A percentile compares a stretch with the other conserved stretches of the same genome.
phyloP scores from a whole-genome alignment of 768 basidiomycete species.

The Hortiboletus flavorubellus region DNA sequence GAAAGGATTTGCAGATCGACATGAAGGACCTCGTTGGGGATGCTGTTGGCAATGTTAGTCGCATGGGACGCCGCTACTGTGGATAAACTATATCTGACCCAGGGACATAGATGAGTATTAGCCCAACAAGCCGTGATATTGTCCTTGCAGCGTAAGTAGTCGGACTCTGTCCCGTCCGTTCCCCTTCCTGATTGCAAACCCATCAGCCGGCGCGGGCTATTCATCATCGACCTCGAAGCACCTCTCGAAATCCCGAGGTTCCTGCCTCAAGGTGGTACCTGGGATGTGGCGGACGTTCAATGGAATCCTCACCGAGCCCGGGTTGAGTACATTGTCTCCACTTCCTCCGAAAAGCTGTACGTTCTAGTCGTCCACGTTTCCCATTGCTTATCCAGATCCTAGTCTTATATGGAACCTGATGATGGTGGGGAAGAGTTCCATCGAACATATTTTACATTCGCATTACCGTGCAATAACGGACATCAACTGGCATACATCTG shows the following conservation, averaged over 20 bases:
- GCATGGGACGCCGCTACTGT: neutral
- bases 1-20: slow-evolving; percentile 63
- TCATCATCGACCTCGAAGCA: slow-evolving; percentile 90
- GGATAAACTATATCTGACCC: slow-evolving; percentile 4
- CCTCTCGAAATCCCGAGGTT: slow-evolving; percentile 88
- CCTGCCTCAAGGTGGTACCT: slow-evolving; percentile 93
- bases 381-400: neutral
- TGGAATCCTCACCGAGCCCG: slow-evolving; percentile 84
- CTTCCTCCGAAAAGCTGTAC: slow-evolving; percentile 84
- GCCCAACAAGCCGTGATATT: slow-evolving; percentile 83
- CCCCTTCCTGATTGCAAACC: neutral
- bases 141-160: slow-evolving; percentile 79
- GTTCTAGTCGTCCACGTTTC: slow-evolving; percentile 21
- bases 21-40: slow-evolving; percentile 79
- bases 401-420: slow-evolving; percentile 95
- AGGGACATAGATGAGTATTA: slow-evolving; percentile 78
- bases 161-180: neutral
- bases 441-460: slow-evolving; percentile 80
- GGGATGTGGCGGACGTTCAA: slow-evolving; percentile 92
- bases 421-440: slow-evolving; percentile 68
- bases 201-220: slow-evolving; percentile 77
- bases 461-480: slow-evolving; percentile 97
- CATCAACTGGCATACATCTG: slow-evolving; percentile 92
- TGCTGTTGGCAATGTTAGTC: slow-evolving; percentile 77
- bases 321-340: slow-evolving; percentile 81